A percentile compares a stretch with the other conserved stretches of the same genome.
Evolutionary conservation across 2,329 filamentous ascomycete genomes (phyloP).

Genomic region (Sarocladium brachiariae): DNA sequence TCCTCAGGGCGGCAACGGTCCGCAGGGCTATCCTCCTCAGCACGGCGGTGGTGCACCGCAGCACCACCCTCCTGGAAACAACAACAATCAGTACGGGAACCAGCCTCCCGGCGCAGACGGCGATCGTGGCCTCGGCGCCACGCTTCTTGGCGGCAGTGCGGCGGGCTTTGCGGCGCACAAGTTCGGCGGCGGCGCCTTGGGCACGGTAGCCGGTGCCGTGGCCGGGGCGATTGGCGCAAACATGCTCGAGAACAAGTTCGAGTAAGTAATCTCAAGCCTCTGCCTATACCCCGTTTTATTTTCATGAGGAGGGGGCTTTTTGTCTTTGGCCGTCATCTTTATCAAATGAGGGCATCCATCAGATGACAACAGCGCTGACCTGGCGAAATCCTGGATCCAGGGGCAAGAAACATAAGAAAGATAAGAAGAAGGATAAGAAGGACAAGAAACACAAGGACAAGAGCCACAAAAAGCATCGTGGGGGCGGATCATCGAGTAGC

Average conservation of each 20-base stretch:
- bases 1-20: constrained; percentile 17
- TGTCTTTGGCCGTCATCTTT: no score
- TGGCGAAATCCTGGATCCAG: not conserved
- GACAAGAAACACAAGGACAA: constrained; percentile 1
- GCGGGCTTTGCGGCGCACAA: constrained; percentile 45
- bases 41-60: constrained; percentile 18
- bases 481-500: not conserved
- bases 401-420: not conserved
- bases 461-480: not conserved
- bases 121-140: constrained; percentile 46
- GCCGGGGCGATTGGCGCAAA: constrained; percentile 45
- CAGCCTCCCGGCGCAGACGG: constrained; percentile 19
- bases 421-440: not conserved
- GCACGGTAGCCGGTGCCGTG: constrained; percentile 39
- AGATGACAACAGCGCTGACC: no score
- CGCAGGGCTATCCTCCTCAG: constrained; percentile 15
- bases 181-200: constrained; percentile 40
- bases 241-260: constrained; percentile 32
- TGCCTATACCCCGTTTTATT: not conserved
- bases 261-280: constrained; percentile 16
- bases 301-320: not conserved
- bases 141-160: constrained; percentile 39
- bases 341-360: no score
- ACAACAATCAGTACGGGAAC: constrained; percentile 11
- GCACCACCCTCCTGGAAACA: constrained; percentile 17